Conservation (phyloP, 441 rosid species). For the Pelargonium cotyledonis region DNA sequence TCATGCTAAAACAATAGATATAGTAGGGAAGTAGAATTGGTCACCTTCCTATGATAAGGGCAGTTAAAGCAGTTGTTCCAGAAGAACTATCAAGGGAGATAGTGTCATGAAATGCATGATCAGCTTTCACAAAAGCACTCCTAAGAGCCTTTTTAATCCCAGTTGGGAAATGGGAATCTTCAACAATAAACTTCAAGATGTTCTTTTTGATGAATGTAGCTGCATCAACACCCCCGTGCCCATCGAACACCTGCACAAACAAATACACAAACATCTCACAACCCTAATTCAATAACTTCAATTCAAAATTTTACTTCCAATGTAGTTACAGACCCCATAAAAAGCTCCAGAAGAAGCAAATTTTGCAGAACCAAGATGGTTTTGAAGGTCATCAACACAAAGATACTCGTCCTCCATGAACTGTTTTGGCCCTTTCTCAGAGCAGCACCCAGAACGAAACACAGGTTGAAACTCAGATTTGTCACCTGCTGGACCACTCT, state of each 20-base stretch:
- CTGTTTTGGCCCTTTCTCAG: constrained; percentile 36
- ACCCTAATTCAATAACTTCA: neutral
- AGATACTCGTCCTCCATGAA: constrained; percentile 46
- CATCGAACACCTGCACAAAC: constrained; percentile 31
- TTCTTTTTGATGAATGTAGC: constrained; percentile 42
- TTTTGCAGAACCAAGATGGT: constrained; percentile 31
- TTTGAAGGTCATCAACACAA: constrained; percentile 42
- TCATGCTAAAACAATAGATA: too few species aligned
- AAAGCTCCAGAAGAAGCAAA: constrained; percentile 50
- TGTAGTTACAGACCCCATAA: constrained; percentile 35
- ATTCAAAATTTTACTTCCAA: too few species aligned
- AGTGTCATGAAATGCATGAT: constrained; percentile 46
- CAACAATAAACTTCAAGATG: constrained; percentile 39
- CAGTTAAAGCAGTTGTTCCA: constrained; percentile 52
- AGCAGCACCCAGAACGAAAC: constrained; percentile 46
- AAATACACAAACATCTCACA: constrained; percentile 15
- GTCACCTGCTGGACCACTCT: constrained; percentile 46
- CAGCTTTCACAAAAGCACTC: constrained; percentile 44
- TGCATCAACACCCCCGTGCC: constrained; percentile 71
- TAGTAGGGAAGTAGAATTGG: neutral
- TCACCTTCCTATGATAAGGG: constrained; percentile 51
- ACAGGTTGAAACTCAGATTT: constrained; percentile 49
- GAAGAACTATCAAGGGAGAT: constrained; percentile 39
- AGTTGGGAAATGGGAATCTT: constrained; percentile 47
- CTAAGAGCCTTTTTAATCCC: constrained; percentile 37